phyloP scores from a whole-genome alignment of 2,329 filamentous ascomycete species.

The Neospermospora avenae region DNA sequence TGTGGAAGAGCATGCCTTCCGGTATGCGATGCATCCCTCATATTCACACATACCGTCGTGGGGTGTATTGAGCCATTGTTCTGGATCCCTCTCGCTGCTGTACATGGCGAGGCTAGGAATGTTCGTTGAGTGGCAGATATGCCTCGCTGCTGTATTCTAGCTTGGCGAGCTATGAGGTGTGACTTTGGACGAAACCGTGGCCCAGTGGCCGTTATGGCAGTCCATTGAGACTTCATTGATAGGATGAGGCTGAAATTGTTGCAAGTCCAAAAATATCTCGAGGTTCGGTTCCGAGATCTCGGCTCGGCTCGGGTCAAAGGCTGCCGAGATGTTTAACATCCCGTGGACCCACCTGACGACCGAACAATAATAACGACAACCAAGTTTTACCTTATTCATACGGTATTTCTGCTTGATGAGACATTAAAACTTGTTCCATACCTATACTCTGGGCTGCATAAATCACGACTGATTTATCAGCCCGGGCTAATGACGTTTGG shows the following conservation, averaged over 20 bases:
- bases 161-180: not conserved
- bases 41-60: not conserved
- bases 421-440: too few species aligned
- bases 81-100: not conserved
- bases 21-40: not conserved
- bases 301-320: not conserved
- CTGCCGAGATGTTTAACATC: too few species aligned
- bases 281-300: not conserved
- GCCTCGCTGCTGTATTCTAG: not conserved
- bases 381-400: too few species aligned
- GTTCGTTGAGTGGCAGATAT: conserved; percentile 2
- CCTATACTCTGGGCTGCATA: too few species aligned
- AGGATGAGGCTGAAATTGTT: not conserved
- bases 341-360: not conserved
- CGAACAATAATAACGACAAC: not conserved
- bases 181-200: conserved; percentile 9
- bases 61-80: not conserved
- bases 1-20: not conserved
- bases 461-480: too few species aligned
- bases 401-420: too few species aligned
- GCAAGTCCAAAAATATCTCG: not conserved
- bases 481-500: too few species aligned
- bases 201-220: conserved; percentile 20
- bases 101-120: not conserved
- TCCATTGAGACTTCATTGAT: conserved; percentile 22